A percentile compares a stretch with the other conserved stretches of the same genome.
phyloP scores from a whole-genome alignment of 176 grass and related monocot species.

The Rhynchospora breviuscula region DNA sequence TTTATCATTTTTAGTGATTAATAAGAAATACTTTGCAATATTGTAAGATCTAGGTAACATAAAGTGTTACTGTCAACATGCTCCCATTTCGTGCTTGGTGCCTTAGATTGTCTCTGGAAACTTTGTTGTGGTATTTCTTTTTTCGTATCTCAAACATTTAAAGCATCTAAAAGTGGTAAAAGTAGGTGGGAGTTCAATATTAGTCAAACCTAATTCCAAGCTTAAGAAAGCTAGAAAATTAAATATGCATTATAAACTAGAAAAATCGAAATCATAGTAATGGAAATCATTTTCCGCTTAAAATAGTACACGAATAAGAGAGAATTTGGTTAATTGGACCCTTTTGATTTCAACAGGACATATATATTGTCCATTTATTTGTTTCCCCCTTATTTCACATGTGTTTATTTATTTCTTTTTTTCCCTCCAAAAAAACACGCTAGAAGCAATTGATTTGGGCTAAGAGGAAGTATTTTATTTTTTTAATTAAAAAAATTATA shows the following conservation, averaged over 20 bases:
- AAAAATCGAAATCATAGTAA: too few relatives aligned
- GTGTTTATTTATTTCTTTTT: background rate
- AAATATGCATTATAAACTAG: too few relatives aligned
- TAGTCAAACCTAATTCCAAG: slow-evolving; percentile 7
- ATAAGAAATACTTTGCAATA: background rate
- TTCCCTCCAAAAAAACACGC: background rate
- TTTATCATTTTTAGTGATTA: background rate
- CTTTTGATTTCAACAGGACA: too few relatives aligned
- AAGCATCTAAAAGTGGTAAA: background rate
- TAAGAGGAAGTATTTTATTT: background rate
- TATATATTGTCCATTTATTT: too few relatives aligned
- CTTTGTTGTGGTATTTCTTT: background rate
- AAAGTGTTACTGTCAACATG: background rate
- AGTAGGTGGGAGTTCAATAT: background rate
- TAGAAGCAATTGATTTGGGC: background rate
- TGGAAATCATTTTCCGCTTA: too few relatives aligned
- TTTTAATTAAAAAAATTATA: background rate
- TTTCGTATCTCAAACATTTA: background rate
- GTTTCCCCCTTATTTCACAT: background rate
- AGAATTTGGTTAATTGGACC: too few relatives aligned
- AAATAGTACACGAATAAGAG: too few relatives aligned
- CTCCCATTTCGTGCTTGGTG: background rate
- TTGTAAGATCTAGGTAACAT: background rate
- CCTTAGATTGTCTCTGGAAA: background rate
- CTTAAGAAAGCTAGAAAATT: background rate